These are phyloP conservation scores for Solanum clarkiae DNA, from an alignment of 257 asterid genomes.

Conservation along the genomic window DNA sequence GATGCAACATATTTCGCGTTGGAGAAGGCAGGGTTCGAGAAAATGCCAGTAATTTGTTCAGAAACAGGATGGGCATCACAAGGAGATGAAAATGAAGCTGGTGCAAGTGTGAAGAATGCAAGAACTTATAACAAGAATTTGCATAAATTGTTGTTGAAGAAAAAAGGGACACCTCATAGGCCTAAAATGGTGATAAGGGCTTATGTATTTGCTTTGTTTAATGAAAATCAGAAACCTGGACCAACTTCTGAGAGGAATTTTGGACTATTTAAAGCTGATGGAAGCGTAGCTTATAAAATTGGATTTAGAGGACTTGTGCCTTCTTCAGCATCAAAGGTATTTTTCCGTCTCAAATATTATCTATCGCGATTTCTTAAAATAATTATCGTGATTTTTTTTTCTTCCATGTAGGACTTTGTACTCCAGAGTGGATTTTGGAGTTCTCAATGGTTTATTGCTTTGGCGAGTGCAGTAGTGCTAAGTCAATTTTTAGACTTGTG, in stretches of 20 bases:
- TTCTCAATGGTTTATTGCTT: neutral
- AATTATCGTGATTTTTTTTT: neutral
- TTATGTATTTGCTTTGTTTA: slow-evolving; percentile 64
- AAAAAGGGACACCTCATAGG: slow-evolving; percentile 69
- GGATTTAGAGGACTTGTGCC: slow-evolving; percentile 67
- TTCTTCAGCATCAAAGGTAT: slow-evolving; percentile 23
- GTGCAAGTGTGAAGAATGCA: slow-evolving; percentile 50
- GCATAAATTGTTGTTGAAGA: slow-evolving; percentile 32
- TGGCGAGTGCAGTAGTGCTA: neutral
- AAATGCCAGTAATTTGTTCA: slow-evolving; percentile 70
- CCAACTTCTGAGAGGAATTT: slow-evolving; percentile 82
- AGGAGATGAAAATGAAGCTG: slow-evolving; percentile 59
- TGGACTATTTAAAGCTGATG: slow-evolving; percentile 76
- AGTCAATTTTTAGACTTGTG: neutral
- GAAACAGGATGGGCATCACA: slow-evolving; percentile 85
- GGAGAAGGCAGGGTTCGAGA: slow-evolving; percentile 42
- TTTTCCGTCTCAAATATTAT: neutral
- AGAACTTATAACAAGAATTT: slow-evolving; percentile 43
- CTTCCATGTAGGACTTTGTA: neutral
- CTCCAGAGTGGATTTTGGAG: neutral
- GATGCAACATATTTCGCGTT: slow-evolving; percentile 70
- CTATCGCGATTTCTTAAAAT: neutral
- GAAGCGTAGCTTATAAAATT: slow-evolving; percentile 51
- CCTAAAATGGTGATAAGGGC: slow-evolving; percentile 52
- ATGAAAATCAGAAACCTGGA: slow-evolving; percentile 63